Conservation (phyloP, 2,329 filamentous ascomycete species). For the Remersonia thermophila region DNA sequence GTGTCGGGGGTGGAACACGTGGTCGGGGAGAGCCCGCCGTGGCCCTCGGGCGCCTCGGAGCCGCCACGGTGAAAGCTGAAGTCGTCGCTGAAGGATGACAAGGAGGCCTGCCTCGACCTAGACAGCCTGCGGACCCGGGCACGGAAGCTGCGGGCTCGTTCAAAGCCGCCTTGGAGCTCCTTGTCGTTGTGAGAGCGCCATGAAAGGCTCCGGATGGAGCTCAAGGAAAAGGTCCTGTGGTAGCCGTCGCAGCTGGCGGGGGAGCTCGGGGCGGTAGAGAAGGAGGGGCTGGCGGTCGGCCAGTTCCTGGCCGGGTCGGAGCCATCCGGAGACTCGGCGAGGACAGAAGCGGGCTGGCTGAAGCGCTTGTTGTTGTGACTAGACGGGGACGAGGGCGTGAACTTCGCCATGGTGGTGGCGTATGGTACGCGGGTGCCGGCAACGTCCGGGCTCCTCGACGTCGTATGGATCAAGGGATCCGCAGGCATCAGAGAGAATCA, state of each 20-base stretch:
- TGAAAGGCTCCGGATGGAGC: conserved; percentile 12
- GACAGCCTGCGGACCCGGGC: conserved; percentile 15
- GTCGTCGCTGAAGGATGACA: conserved; percentile 13
- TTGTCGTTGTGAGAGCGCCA: conserved; percentile 12
- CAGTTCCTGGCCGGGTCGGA: conserved; percentile 10
- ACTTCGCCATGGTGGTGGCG: conserved; percentile 1
- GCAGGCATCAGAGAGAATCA: too few species aligned
- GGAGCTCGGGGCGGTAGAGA: conserved; percentile 10
- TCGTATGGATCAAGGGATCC: too few species aligned
- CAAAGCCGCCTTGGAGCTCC: conserved; percentile 8
- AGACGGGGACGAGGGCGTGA: not conserved
- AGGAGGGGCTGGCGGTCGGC: not conserved
- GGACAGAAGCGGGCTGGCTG: not conserved
- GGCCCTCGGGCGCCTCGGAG: conserved; percentile 21
- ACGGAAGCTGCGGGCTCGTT: conserved; percentile 7
- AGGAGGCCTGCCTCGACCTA: conserved; percentile 15
- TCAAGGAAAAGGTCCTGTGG: conserved; percentile 13
- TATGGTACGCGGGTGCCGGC: not conserved
- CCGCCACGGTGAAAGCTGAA: conserved; percentile 16
- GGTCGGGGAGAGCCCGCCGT: conserved; percentile 15
- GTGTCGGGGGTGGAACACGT: conserved; percentile 17
- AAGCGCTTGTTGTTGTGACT: conserved; percentile 1
- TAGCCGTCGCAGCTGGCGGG: conserved; percentile 13
- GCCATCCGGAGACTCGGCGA: conserved; percentile 8
- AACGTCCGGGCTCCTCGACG: not conserved